Evolutionary conservation across 768 basidiomycete species (phyloP).

Genomic region (Boletus tomentosulus): DNA sequence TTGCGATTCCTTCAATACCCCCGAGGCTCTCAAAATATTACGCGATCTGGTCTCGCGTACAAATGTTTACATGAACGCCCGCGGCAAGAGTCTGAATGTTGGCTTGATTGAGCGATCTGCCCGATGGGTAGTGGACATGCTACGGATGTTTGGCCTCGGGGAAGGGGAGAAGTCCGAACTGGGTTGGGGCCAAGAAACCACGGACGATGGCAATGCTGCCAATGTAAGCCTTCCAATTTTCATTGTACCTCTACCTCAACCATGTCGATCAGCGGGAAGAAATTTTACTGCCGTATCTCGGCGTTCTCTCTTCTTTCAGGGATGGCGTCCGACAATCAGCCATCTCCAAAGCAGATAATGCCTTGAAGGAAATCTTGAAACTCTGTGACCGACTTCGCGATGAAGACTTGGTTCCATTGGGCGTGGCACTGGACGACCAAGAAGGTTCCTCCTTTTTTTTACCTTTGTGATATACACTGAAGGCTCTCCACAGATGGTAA

Average conservation of each 20-base stretch:
- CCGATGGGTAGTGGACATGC: slow-evolving; percentile 68
- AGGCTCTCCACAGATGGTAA: slow-evolving; percentile 63
- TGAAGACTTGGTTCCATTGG: slow-evolving; percentile 84
- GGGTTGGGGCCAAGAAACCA: slow-evolving; percentile 79
- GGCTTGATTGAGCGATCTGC: slow-evolving; percentile 60
- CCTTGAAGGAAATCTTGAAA: slow-evolving; percentile 75
- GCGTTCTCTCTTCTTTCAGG: slow-evolving; percentile 82
- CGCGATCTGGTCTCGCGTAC: slow-evolving; percentile 79
- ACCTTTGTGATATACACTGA: not conserved
- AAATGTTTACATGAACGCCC: slow-evolving; percentile 82
- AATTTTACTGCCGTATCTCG: slow-evolving; percentile 83
- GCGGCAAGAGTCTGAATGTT: slow-evolving; percentile 56
- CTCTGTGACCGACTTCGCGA: slow-evolving; percentile 91
- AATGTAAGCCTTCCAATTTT: slow-evolving; percentile 39
- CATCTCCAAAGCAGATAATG: slow-evolving; percentile 60
- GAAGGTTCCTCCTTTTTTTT: slow-evolving; percentile 52
- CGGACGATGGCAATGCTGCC: slow-evolving; percentile 32
- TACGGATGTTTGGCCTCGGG: slow-evolving; percentile 76
- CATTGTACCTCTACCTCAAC: not conserved
- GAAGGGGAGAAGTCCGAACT: slow-evolving; percentile 64
- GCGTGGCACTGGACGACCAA: slow-evolving; percentile 95
- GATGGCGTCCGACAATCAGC: slow-evolving; percentile 84
- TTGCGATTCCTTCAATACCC: slow-evolving; percentile 97
- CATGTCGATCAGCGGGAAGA: slow-evolving; percentile 65
- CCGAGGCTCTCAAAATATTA: slow-evolving; percentile 69